These are phyloP conservation scores for Chamaenerion angustifolium DNA, from an alignment of 345 rosid genomes.

Conservation along the genomic window DNA sequence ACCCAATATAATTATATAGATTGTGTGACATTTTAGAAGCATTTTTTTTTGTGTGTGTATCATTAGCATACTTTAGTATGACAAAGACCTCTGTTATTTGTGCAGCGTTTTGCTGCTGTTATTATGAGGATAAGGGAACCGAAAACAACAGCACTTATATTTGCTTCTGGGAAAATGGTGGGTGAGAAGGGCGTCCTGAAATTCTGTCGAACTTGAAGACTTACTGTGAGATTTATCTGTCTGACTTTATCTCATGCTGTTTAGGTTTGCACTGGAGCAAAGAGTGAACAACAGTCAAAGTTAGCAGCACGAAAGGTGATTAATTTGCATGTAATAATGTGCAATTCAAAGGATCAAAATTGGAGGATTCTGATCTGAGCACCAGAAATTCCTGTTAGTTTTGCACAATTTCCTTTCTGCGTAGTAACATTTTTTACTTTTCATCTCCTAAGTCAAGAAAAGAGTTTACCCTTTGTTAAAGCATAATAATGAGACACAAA, in stretches of 20 bases:
- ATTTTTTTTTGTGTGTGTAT: too few relatives aligned
- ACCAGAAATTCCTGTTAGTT: too few relatives aligned
- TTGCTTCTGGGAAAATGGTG: constrained; percentile 94
- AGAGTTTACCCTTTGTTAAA: too few relatives aligned
- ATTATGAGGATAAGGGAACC: constrained; percentile 94
- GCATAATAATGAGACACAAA: too few relatives aligned
- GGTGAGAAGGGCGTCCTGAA: constrained; percentile 26
- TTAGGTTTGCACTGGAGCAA: constrained; percentile 86
- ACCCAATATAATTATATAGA: too few relatives aligned
- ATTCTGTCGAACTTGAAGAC: too few relatives aligned
- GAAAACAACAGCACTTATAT: constrained; percentile 80
- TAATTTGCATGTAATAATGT: constrained; percentile 2
- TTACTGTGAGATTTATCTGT: background rate
- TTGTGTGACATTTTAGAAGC: too few relatives aligned
- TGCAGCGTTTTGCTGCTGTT: constrained; percentile 88
- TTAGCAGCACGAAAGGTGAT: constrained; percentile 76
- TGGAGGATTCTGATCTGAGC: too few relatives aligned
- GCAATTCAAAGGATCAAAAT: background rate
- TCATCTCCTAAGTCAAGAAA: too few relatives aligned
- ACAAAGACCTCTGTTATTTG: background rate
- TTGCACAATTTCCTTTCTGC: too few relatives aligned
- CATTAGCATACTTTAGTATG: too few relatives aligned
- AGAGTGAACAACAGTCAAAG: constrained; percentile 64
- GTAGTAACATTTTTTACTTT: too few relatives aligned
- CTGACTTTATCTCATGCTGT: background rate